A percentile compares a stretch with the other conserved stretches of the same genome.
These are phyloP conservation scores for Panicum hallii DNA, from an alignment of 202 grass and related monocot species.

Conservation along the genomic window DNA sequence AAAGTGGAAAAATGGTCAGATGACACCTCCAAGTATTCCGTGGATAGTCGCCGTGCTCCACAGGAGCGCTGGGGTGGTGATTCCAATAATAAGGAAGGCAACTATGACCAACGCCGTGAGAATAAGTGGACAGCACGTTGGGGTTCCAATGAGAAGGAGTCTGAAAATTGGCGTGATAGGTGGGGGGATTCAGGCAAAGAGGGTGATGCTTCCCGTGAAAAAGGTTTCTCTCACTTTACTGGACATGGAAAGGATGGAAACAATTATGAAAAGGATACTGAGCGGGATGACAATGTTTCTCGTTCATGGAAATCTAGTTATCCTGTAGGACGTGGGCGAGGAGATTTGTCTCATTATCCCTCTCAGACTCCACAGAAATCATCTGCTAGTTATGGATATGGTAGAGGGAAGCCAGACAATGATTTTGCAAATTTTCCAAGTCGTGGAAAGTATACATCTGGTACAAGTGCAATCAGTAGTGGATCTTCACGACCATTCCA, in stretches of 20 bases:
- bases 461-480: slow-evolving; percentile 48
- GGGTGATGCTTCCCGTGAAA: slow-evolving; percentile 59
- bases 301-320: slow-evolving; percentile 88
- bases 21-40: slow-evolving; percentile 62
- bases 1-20: slow-evolving; percentile 77
- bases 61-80: slow-evolving; percentile 70
- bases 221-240: slow-evolving; percentile 50
- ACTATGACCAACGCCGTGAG: slow-evolving; percentile 75
- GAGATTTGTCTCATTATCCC: slow-evolving; percentile 69
- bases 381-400: slow-evolving; percentile 64
- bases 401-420: slow-evolving; percentile 71
- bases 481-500: slow-evolving; percentile 68
- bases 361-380: slow-evolving; percentile 53
- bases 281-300: slow-evolving; percentile 80
- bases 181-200: slow-evolving; percentile 75
- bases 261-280: slow-evolving; percentile 76
- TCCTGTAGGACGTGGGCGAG: slow-evolving; percentile 65
- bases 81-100: slow-evolving; percentile 64
- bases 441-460: slow-evolving; percentile 69
- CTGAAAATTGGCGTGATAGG: slow-evolving; percentile 72
- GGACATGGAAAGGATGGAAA: slow-evolving; percentile 62
- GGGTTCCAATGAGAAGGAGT: slow-evolving; percentile 77
- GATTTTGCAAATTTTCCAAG: slow-evolving; percentile 55
- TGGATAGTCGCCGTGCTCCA: slow-evolving; percentile 62
- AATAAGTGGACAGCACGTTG: slow-evolving; percentile 87